phyloP scores from a whole-genome alignment of 1,284 basidiomycete genomes.

The Volvariella volvacea region DNA sequence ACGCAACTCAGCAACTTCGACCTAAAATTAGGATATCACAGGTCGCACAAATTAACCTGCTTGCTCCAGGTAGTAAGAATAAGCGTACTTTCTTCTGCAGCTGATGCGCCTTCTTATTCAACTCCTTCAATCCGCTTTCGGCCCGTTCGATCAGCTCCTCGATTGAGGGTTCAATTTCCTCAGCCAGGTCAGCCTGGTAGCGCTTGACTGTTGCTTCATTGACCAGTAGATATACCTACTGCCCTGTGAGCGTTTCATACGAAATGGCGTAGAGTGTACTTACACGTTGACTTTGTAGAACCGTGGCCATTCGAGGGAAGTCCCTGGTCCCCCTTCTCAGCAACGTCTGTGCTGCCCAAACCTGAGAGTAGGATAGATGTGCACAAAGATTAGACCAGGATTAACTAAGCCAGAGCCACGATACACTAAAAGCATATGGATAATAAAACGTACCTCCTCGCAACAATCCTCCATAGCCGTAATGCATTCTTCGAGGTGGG shows the following conservation, averaged over 20 bases:
- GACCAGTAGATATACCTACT: constrained; percentile 63
- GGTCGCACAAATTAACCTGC: neutral
- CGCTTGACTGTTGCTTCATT: constrained; percentile 60
- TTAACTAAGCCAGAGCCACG: neutral
- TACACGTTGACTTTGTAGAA: constrained; percentile 61
- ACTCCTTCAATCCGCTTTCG: constrained; percentile 52
- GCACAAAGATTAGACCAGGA: neutral
- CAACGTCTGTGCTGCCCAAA: constrained; percentile 60
- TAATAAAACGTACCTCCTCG: constrained; percentile 43
- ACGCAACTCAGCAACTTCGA: constrained; percentile 44
- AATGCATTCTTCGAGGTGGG: constrained; percentile 65
- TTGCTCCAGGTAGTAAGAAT: neutral
- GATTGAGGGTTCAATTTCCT: constrained; percentile 75
- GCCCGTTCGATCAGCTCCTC: constrained; percentile 65
- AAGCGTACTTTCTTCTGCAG: constrained; percentile 51
- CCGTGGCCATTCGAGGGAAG: constrained; percentile 57
- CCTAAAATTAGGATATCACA: constrained; percentile 23
- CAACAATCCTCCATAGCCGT: constrained; percentile 69
- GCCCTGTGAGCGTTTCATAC: neutral
- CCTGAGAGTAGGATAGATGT: constrained; percentile 27
- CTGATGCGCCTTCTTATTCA: constrained; percentile 52
- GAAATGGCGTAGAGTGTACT: constrained; percentile 10
- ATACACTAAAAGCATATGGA: too few relatives aligned
- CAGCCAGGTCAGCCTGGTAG: constrained; percentile 66
- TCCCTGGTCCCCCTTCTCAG: constrained; percentile 64